Evolutionary conservation across 2,329 filamentous ascomycete genomes (phyloP).

Genomic region (Alternaria gaisen): DNA sequence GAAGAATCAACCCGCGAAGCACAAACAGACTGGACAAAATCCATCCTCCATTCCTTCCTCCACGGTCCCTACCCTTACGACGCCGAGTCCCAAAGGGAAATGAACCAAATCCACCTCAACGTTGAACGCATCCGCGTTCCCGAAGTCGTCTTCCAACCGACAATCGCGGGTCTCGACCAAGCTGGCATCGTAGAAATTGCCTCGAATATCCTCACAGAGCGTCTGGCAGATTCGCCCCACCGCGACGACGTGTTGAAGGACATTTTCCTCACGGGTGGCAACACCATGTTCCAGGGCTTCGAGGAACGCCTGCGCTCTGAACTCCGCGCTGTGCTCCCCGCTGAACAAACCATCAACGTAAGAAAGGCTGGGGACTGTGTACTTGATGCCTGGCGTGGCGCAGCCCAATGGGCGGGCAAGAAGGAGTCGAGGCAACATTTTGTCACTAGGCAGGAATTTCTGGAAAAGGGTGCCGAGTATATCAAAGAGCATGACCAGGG

Average conservation of each 20-base stretch:
- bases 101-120: slow-evolving; percentile 91
- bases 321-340: slow-evolving; percentile 75
- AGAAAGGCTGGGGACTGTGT: slow-evolving; percentile 78
- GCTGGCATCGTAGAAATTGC: slow-evolving; percentile 92
- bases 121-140: slow-evolving; percentile 94
- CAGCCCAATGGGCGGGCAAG: slow-evolving; percentile 79
- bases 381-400: slow-evolving; percentile 92
- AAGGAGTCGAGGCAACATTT: slow-evolving; percentile 69
- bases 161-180: slow-evolving; percentile 91
- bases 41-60: slow-evolving; percentile 86
- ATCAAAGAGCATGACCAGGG: slow-evolving; percentile 73
- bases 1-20: slow-evolving; percentile 93
- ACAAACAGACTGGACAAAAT: slow-evolving; percentile 94
- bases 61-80: slow-evolving; percentile 90
- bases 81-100: slow-evolving; percentile 77
- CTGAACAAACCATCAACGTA: slow-evolving; percentile 72
- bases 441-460: slow-evolving; percentile 82
- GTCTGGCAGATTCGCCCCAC: slow-evolving; percentile 67
- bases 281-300: slow-evolving; percentile 85
- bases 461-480: slow-evolving; percentile 93
- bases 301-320: slow-evolving; percentile 81
- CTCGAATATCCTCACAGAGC: slow-evolving; percentile 85
- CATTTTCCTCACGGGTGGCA: slow-evolving; percentile 94
- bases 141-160: slow-evolving; percentile 91
- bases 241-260: slow-evolving; percentile 80